Evolutionary conservation across 225 moss, liverwort and hornwort genomes (phyloP), one percentile per base, ranked within the genome.

Genomic region (Marchantia paleacea): DNA sequence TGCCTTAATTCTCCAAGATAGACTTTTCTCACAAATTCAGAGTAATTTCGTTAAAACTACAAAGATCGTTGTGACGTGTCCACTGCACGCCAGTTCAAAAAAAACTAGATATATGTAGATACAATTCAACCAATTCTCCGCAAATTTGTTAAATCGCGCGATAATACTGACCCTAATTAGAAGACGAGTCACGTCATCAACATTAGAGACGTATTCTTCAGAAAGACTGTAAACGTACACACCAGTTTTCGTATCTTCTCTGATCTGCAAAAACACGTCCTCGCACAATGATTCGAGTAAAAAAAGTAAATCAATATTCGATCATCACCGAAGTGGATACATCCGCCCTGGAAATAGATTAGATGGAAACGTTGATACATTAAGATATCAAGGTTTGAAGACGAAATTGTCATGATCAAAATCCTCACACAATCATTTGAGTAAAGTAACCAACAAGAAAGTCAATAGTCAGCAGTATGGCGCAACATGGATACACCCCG

Each of bases 161-260:
- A 31, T 6, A 30, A 2, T 0, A n/a, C 75, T n/a, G 18, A 91
- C 94, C 91, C 93, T 93, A 15, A 97, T 84, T 52, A 97, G 91
- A 79, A 97, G 93, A 79, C 91, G 84, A 26, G 89, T 97, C 8
- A 97, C 89, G 75, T 97, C 94, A 73, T 86, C 89, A 77, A 94
- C 89, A 75, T 85, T 90, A 0, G 91, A 97, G 9, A 97, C 96
- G 54, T 90, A 94, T 64, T 93, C 96, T 82, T 97, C 96, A 24
- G 86, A 93, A 66, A 97, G 86, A 24, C 89, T 92, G 81, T 97
- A 93, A 4, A 94, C 94, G 73, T 97, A 94, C 14, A 94, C 93
- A 7, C 96, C 96, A 22, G 94, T 93, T 86, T 90, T 94, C 3
- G 85, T 89, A 76, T 97, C 94, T 84, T 94, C 96, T 87, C 96